These are phyloP conservation scores for Ceratobasidium sp. DNA, from an alignment of 1,284 basidiomycete genomes.

Conservation along the genomic window DNA sequence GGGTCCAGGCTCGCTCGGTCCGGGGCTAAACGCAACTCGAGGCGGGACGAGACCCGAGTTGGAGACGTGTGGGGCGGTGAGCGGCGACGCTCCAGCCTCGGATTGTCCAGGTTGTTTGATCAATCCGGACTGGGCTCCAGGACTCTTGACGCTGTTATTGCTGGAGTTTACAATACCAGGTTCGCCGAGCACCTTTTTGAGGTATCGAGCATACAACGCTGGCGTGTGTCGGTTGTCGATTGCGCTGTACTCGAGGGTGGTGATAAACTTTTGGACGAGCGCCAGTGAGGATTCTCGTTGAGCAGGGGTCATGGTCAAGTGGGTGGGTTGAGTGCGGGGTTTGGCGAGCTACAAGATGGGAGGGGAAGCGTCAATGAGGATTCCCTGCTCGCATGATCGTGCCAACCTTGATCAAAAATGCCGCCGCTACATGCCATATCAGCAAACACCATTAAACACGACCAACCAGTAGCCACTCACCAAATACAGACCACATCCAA, in stretches of 20 bases:
- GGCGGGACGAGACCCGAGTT: neutral
- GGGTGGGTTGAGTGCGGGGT: constrained; percentile 22
- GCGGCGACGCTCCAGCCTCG: neutral
- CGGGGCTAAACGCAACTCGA: constrained; percentile 9
- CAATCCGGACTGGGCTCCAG: neutral
- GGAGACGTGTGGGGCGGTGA: neutral
- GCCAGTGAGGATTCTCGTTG: constrained; percentile 22
- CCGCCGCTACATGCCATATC: constrained; percentile 23
- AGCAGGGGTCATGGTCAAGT: constrained; percentile 26
- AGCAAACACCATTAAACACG: neutral
- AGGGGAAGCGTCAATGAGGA: neutral
- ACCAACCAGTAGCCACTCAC: constrained; percentile 67
- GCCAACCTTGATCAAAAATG: constrained; percentile 40
- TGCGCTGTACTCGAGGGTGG: constrained; percentile 21
- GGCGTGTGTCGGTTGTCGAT: constrained; percentile 33
- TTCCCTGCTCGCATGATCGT: neutral
- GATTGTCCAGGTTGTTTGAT: neutral
- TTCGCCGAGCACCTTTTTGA: constrained; percentile 25
- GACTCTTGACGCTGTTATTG: neutral
- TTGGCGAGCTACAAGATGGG: constrained; percentile 21
- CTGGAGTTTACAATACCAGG: neutral
- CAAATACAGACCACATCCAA: constrained; percentile 86
- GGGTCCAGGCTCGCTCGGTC: constrained; percentile 6
- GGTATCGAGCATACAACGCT: constrained; percentile 30
- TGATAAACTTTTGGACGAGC: constrained; percentile 27